Conservation (phyloP, 2,329 filamentous ascomycete species). For the Cytospora schulzeri region DNA sequence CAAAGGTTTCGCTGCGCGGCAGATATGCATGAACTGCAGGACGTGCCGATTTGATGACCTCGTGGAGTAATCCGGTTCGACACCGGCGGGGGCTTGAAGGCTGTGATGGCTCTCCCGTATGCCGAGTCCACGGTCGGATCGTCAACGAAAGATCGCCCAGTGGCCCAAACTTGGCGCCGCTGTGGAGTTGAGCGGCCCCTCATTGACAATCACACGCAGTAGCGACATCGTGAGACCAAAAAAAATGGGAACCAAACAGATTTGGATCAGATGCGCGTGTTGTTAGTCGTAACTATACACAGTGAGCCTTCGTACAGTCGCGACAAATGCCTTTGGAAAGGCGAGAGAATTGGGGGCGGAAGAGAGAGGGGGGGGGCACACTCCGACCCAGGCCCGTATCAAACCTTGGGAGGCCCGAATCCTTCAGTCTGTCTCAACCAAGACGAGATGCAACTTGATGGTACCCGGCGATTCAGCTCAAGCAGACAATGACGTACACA, state of each 20-base stretch:
- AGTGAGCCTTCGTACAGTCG: constrained; percentile 2
- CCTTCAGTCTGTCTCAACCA: constrained; percentile 7
- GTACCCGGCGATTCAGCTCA: constrained; percentile 6
- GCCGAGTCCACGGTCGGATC: background rate
- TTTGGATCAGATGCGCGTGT: constrained; percentile 8
- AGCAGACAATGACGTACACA: background rate
- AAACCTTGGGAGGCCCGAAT: constrained; percentile 9
- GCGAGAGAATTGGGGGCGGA: too few relatives aligned
- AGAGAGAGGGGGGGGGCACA: background rate
- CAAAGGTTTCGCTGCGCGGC: constrained; percentile 22
- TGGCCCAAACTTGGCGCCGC: constrained; percentile 1
- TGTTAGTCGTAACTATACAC: constrained; percentile 2
- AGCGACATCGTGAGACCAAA: constrained; percentile 15
- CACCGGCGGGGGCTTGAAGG: constrained; percentile 6
- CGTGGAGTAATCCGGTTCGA: constrained; percentile 11
- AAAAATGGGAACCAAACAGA: constrained; percentile 9
- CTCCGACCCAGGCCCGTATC: constrained; percentile 13
- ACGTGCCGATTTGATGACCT: constrained; percentile 11
- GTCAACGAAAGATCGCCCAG: background rate
- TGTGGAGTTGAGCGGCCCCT: constrained; percentile 8
- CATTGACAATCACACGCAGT: constrained; percentile 3
- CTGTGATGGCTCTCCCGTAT: background rate
- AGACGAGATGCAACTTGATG: background rate
- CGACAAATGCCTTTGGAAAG: background rate
- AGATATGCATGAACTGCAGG: constrained; percentile 23